Conservation (phyloP, 331 rosid genomes). For the Malus hybrid region DNA sequence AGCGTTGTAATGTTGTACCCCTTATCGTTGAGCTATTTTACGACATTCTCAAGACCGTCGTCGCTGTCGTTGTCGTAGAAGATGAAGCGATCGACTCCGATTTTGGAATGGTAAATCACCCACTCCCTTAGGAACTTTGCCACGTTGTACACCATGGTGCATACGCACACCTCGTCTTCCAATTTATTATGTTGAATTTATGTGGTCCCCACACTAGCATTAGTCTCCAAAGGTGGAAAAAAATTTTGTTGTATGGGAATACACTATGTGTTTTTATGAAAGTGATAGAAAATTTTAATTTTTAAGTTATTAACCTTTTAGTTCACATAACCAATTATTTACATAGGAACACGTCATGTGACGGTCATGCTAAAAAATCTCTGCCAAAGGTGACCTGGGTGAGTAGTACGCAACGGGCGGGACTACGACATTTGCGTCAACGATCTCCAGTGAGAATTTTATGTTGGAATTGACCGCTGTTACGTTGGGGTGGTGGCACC, state of each 20-base stretch:
- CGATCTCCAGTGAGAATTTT: slow-evolving; percentile 44
- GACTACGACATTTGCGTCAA: slow-evolving; percentile 20
- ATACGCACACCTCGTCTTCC: slow-evolving; percentile 40
- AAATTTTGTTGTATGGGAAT: too few species aligned
- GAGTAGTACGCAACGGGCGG: slow-evolving; percentile 57
- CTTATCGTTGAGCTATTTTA: slow-evolving; percentile 30
- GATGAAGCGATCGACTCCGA: slow-evolving; percentile 47
- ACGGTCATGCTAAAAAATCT: too few species aligned
- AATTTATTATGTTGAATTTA: not conserved
- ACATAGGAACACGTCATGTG: too few species aligned
- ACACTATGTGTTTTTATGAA: too few species aligned
- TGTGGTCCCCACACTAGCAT: not conserved
- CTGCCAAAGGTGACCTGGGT: not conserved
- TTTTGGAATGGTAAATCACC: slow-evolving; percentile 56
- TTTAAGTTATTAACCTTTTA: too few species aligned
- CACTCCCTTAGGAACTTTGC: slow-evolving; percentile 56
- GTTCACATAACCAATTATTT: too few species aligned
- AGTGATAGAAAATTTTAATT: too few species aligned
- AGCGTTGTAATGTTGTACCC: slow-evolving; percentile 41
- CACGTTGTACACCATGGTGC: slow-evolving; percentile 72
- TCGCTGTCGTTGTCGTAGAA: slow-evolving; percentile 62
- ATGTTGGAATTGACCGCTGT: not conserved
- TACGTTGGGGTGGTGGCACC: slow-evolving; percentile 55
- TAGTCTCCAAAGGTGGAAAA: not conserved
- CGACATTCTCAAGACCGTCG: slow-evolving; percentile 25